phyloP scores from a whole-genome alignment of 2,329 filamentous ascomycete species.

The Orbilia quercus region DNA sequence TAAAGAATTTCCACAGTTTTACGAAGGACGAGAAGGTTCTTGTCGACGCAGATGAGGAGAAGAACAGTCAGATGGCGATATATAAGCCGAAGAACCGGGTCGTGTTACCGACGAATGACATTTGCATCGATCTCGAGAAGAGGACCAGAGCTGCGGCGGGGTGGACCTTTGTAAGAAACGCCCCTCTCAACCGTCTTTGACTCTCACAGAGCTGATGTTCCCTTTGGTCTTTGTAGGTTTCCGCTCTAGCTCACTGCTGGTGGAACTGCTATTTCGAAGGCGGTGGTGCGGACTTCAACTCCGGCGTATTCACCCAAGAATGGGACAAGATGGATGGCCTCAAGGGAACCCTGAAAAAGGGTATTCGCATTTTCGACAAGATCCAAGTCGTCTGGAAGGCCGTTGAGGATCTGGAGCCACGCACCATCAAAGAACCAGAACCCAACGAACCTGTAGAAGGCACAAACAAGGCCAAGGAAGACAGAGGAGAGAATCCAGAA shows the following conservation, averaged over 20 bases:
- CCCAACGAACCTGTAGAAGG: slow-evolving; percentile 36
- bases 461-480: slow-evolving; percentile 38
- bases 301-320: slow-evolving; percentile 76
- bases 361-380: slow-evolving; percentile 81
- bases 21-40: slow-evolving; percentile 76
- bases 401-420: slow-evolving; percentile 48
- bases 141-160: slow-evolving; percentile 82
- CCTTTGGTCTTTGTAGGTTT: slow-evolving; percentile 63
- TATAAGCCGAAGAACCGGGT: slow-evolving; percentile 78
- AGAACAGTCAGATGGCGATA: slow-evolving; percentile 72
- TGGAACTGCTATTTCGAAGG: slow-evolving; percentile 97
- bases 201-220: background rate
- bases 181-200: background rate
- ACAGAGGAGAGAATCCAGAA: slow-evolving; percentile 26
- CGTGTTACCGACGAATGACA: slow-evolving; percentile 80
- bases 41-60: slow-evolving; percentile 67
- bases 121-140: slow-evolving; percentile 90
- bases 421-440: slow-evolving; percentile 46
- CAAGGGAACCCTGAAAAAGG: slow-evolving; percentile 86
- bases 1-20: slow-evolving; percentile 86
- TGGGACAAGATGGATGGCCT: slow-evolving; percentile 91
- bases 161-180: slow-evolving; percentile 77
- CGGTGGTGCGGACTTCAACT: slow-evolving; percentile 72
- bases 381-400: slow-evolving; percentile 82
- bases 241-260: slow-evolving; percentile 93